phyloP scores from a whole-genome alignment of 129 eudicot genomes.

The Flaveria brownii region DNA sequence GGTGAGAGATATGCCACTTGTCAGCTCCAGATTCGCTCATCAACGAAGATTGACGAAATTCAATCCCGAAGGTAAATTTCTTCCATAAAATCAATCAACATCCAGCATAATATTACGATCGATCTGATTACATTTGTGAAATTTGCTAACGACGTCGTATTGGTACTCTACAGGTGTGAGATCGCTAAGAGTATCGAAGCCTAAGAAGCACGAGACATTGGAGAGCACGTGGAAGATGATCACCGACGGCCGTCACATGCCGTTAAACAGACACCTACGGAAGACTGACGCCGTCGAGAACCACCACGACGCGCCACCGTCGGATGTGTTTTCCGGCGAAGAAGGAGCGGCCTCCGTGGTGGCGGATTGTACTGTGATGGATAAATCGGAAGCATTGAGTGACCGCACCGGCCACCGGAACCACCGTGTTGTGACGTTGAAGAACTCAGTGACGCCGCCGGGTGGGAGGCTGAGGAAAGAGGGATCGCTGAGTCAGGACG shows the following conservation, averaged over 20 bases:
- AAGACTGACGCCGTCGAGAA: conserved; percentile 48
- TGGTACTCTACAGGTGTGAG: conserved; percentile 42
- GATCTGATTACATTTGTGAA: too few species aligned
- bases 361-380: conserved; percentile 23
- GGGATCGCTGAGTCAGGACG: conserved; percentile 74
- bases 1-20: conserved; percentile 48
- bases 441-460: conserved; percentile 24
- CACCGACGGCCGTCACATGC: conserved; percentile 70
- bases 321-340: conserved; percentile 22
- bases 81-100: too few species aligned
- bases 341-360: background rate
- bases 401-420: conserved; percentile 37
- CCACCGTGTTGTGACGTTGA: conserved; percentile 15
- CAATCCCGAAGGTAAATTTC: conserved; percentile 48
- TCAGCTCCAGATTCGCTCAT: conserved; percentile 51
- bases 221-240: conserved; percentile 79
- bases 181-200: conserved; percentile 50
- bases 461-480: conserved; percentile 59
- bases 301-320: conserved; percentile 25
- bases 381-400: conserved; percentile 45
- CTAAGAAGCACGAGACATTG: conserved; percentile 56
- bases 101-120: too few species aligned
- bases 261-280: conserved; percentile 54
- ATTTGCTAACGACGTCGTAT: background rate
- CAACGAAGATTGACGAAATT: conserved; percentile 43